phyloP scores from a whole-genome alignment of 208 protist species.

The Zelonia costaricensis region DNA sequence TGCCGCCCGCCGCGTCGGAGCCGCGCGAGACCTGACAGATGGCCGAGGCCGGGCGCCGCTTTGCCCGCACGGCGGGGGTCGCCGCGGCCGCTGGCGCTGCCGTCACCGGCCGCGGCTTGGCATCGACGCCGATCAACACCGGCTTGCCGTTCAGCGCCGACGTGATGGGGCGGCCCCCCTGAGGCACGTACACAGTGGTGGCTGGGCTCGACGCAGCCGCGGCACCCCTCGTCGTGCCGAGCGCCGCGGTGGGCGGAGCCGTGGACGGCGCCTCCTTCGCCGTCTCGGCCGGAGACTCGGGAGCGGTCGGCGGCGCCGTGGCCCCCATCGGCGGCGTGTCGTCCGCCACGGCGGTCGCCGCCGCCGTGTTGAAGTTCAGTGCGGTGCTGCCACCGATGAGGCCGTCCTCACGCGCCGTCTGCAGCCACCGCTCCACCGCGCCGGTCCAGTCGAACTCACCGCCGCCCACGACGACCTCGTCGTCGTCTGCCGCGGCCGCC shows the following conservation, averaged over 20 bases:
- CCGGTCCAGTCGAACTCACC: constrained; percentile 35
- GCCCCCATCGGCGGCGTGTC: background rate
- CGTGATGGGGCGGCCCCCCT: constrained; percentile 1
- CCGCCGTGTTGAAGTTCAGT: background rate
- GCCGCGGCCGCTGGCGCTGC: background rate
- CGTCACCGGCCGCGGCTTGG: background rate
- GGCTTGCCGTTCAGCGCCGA: constrained; percentile 19
- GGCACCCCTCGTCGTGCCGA: background rate
- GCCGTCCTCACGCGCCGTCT: constrained; percentile 20
- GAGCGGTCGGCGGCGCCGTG: background rate
- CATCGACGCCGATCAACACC: constrained; percentile 12
- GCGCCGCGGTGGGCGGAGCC: background rate
- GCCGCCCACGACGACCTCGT: constrained; percentile 14
- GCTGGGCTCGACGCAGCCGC: background rate
- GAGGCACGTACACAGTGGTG: constrained; percentile 2
- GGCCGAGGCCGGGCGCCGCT: constrained; percentile 1
- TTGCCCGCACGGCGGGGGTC: background rate
- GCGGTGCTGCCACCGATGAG: background rate
- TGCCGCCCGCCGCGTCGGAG: no score
- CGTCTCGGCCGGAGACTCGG: no score
- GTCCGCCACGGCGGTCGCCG: background rate
- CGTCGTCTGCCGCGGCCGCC: background rate
- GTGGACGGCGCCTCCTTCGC: background rate
- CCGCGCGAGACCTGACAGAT: constrained; percentile 18
- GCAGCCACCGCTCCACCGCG: constrained; percentile 38